Evolutionary conservation across 2,329 filamentous ascomycete genomes (phyloP).

Genomic region (Pseudocercospora pini-densiflorae): DNA sequence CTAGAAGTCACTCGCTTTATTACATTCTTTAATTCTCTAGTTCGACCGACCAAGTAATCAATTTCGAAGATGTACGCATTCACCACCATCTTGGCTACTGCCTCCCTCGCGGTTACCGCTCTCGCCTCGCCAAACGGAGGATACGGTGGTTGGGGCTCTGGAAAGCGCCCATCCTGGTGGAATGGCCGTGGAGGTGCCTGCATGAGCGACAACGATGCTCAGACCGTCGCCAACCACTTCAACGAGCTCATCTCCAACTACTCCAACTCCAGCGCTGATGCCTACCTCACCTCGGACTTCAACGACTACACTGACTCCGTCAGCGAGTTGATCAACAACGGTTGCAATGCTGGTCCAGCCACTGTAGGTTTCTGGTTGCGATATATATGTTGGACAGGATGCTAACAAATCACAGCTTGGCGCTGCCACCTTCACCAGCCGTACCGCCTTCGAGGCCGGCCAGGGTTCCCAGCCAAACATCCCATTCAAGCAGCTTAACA

Average conservation of each 20-base stretch:
- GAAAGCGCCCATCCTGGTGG: constrained; percentile 26
- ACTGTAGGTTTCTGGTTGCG: constrained; percentile 27
- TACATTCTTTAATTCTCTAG: constrained; percentile 2
- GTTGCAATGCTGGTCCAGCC: constrained; percentile 32
- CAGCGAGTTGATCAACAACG: constrained; percentile 41
- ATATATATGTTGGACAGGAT: not conserved
- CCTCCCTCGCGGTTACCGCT: constrained; percentile 18
- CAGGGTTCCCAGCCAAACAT: constrained; percentile 36
- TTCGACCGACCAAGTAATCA: constrained; percentile 10
- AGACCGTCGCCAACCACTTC: constrained; percentile 38
- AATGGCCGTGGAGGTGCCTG: constrained; percentile 28
- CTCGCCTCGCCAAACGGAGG: constrained; percentile 18
- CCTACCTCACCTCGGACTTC: constrained; percentile 36
- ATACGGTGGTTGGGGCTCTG: constrained; percentile 16
- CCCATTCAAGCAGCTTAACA: constrained; percentile 37
- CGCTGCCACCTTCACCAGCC: constrained; percentile 33
- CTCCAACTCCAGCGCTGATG: constrained; percentile 34
- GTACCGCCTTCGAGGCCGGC: constrained; percentile 33
- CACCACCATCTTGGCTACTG: constrained; percentile 24
- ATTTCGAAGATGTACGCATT: constrained; percentile 31
- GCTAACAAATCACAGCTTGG: constrained; percentile 27
- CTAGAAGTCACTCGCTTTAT: constrained; percentile 4
- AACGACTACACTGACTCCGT: constrained; percentile 42
- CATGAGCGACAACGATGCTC: constrained; percentile 32
- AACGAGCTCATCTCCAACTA: constrained; percentile 39